Percentiles rank a stretch among this genome's conserved stretches.
phyloP scores from a whole-genome alignment of 768 basidiomycete genomes.

The Psilocybe azurescens region DNA sequence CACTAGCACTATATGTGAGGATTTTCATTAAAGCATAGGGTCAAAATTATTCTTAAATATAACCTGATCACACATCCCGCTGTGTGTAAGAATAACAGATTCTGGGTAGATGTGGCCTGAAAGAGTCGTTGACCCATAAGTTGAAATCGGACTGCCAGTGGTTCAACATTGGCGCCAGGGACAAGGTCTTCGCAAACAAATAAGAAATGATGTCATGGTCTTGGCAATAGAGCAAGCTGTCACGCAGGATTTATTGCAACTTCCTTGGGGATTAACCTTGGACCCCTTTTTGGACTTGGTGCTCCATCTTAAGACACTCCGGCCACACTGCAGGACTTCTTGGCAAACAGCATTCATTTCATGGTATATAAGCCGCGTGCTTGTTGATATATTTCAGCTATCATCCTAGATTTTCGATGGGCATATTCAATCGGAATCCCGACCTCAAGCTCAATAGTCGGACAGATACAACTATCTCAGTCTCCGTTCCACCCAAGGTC shows the following conservation, averaged over 20 bases:
- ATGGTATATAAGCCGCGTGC: slow-evolving; percentile 17
- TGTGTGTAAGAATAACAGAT: too few species aligned
- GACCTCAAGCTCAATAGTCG: slow-evolving; percentile 32
- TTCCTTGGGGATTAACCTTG: neutral
- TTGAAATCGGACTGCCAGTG: too few species aligned
- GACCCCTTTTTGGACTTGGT: slow-evolving; percentile 1
- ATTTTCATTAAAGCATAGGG: too few species aligned
- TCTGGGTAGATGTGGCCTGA: too few species aligned
- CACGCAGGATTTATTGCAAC: neutral
- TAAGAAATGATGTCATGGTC: neutral
- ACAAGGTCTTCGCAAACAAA: neutral
- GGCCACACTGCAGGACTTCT: neutral
- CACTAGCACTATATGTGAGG: too few species aligned
- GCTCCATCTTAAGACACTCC: neutral
- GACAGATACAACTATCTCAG: slow-evolving; percentile 28
- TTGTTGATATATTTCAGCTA: neutral
- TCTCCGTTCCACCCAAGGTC: slow-evolving; percentile 37
- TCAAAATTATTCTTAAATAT: too few species aligned
- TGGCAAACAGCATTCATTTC: neutral
- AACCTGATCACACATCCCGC: too few species aligned
- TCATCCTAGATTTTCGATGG: slow-evolving; percentile 14
- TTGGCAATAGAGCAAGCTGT: neutral
- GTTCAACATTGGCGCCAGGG: neutral
- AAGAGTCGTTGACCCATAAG: too few species aligned
- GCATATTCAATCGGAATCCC: slow-evolving; percentile 18